phyloP scores from a whole-genome alignment of 2,329 filamentous ascomycete species.

The Teratosphaeria gauchensis region DNA sequence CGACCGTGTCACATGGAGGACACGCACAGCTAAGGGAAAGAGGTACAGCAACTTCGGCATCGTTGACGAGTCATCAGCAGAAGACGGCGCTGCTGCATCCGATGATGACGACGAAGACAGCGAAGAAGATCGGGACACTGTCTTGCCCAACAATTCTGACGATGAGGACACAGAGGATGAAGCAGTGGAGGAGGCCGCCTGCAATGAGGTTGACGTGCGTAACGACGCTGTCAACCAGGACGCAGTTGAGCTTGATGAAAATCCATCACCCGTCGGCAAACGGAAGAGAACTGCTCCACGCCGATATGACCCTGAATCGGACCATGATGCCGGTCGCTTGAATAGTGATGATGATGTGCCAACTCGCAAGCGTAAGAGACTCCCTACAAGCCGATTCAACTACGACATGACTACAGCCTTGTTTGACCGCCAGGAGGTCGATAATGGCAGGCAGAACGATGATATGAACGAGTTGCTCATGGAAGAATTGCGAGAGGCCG shows the following conservation, averaged over 20 bases:
- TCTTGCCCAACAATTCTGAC: background rate
- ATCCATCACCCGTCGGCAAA: background rate
- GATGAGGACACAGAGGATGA: background rate
- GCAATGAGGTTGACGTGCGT: background rate
- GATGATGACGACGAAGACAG: conserved; percentile 2
- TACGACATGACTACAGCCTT: background rate
- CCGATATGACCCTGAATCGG: background rate
- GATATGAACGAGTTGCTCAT: background rate
- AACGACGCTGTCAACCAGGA: background rate
- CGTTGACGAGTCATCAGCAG: background rate
- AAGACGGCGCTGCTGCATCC: conserved; percentile 3
- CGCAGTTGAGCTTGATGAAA: background rate
- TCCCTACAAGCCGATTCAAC: background rate
- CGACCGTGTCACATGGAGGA: conserved; percentile 18
- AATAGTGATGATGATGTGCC: background rate
- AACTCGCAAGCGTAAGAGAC: background rate
- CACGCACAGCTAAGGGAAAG: conserved; percentile 1
- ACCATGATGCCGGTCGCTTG: background rate
- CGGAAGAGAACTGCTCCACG: background rate
- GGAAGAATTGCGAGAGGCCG: background rate
- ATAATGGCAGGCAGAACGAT: background rate
- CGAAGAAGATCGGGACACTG: background rate
- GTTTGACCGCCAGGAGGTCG: background rate
- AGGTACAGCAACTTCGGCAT: background rate
- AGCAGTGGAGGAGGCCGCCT: background rate